Evolutionary conservation across 2,329 filamentous ascomycete species (phyloP).

Genomic region (Geoglossum cookeanum): DNA sequence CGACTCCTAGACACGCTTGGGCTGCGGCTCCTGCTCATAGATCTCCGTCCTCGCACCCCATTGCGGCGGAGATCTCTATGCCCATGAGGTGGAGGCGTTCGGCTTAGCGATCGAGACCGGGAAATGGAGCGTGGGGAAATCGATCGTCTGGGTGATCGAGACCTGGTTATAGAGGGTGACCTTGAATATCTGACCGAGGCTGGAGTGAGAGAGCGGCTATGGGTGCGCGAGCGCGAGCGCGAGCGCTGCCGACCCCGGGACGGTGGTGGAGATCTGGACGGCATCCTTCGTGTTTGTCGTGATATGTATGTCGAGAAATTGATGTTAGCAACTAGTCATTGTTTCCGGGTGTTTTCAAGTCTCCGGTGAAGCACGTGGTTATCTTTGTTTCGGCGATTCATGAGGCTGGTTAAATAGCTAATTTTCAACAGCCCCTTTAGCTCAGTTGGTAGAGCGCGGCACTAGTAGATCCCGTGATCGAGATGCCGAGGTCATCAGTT

Average conservation of each 20-base stretch:
- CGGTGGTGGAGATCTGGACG: constrained; percentile 2
- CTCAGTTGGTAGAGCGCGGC: constrained; percentile 6
- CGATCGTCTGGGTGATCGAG: constrained; percentile 19
- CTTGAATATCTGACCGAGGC: neutral
- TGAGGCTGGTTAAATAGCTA: neutral
- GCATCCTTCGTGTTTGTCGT: neutral
- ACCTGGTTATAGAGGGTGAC: constrained; percentile 5
- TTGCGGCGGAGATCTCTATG: constrained; percentile 15
- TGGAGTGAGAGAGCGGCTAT: neutral
- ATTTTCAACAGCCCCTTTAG: neutral
- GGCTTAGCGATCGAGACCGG: constrained; percentile 16
- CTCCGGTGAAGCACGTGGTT: neutral
- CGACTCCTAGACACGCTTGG: constrained; percentile 9
- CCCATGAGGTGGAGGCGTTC: constrained; percentile 8
- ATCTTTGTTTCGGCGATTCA: neutral
- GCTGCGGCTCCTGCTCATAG: constrained; percentile 5
- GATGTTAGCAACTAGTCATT: neutral
- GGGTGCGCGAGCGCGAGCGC: neutral
- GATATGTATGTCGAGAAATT: neutral
- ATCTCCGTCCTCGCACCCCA: constrained; percentile 17
- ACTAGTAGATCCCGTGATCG: constrained; percentile 4
- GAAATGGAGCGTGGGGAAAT: constrained; percentile 20
- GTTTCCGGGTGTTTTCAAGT: neutral
- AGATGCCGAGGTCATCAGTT: constrained; percentile 7
- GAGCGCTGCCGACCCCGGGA: neutral